Base-by-base conservation (phyloP, 1,284 basidiomycete genomes). In the Malassezia nana region DNA sequence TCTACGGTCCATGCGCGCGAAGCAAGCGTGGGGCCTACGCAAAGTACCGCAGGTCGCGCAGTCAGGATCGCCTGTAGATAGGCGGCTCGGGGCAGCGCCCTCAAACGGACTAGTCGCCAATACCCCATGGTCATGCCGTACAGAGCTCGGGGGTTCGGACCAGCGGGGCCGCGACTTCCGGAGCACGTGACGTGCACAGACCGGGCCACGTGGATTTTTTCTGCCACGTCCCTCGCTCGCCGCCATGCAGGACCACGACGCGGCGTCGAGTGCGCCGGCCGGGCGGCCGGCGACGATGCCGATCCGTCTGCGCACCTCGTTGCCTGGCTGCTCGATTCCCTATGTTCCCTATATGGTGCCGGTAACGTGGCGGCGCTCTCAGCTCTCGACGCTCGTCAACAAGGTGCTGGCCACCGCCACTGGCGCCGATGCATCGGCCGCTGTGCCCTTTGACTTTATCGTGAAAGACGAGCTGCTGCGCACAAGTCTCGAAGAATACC, bases 351-450 rank as follows among this genome's bases (percentile, higher is more conserved):
- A 91, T 75, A 85, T 96, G 82, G 86, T 98, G 22, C 92, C 92
- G 0, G 78, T 83, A 1, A 79, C 82, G 74, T 98, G 91, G 91
- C 82, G 81, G 52, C 84, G 91, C 15, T 94, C 87, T 73, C 92
- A 96, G 71, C 84, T 98, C n/a, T 96, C 91, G 0, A 90, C 95
- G 61, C 83, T 96, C 43, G 84, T 99, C 63, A 98, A 98, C 78
- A 92, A 94, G 71, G 87, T 92, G 1, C 79, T 98, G 15, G 80
- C 81, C 0, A 81, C 89, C 10, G 67, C 80, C 0, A 42, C 53
- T n/a, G 8, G 50, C 28, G 28, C 15, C 18, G 42, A 31, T 16
- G 32, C 46, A 18, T 16, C 47, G 25, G 35, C 53, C 46, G 83
- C 87, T 0, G 79, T 95, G 1, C 92, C 91, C 0, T 96, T 96